Conservation (phyloP, 176 grass and related monocot species). For the Alopecurus myosuroides region DNA sequence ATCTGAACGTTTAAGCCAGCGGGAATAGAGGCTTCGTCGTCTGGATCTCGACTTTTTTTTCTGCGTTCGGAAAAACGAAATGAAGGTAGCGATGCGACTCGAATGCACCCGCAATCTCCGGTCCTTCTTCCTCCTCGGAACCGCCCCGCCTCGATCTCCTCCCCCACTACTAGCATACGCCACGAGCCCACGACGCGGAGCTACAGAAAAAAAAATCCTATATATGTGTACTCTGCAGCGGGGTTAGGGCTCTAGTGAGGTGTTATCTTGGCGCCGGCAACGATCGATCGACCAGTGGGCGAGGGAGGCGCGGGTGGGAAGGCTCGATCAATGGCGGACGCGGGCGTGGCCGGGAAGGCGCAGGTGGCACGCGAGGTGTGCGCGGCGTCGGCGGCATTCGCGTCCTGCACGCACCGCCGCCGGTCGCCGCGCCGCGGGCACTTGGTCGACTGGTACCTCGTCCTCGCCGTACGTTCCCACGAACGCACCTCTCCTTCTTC, state of each 20-base stretch:
- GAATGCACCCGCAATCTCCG: background rate
- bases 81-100: background rate
- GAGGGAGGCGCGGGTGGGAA: too few species aligned
- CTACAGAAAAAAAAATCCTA: too few species aligned
- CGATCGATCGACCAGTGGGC: too few species aligned
- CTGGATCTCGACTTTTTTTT: too few species aligned
- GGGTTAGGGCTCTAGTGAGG: too few species aligned
- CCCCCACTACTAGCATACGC: background rate
- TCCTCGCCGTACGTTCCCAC: constrained; percentile 57
- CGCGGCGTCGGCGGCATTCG: constrained; percentile 51
- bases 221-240: too few species aligned
- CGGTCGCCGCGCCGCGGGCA: constrained; percentile 19
- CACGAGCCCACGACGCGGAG: too few species aligned
- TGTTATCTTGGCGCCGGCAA: too few species aligned
- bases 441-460: constrained; percentile 94
- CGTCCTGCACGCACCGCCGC: constrained; percentile 54
- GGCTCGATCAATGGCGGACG: constrained; percentile 15
- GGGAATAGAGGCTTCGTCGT: too few species aligned
- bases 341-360: background rate
- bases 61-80: background rate
- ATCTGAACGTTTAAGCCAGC: too few species aligned
- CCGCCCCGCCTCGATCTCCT: background rate
- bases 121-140: background rate
- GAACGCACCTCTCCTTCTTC: background rate
- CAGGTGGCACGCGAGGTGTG: constrained; percentile 46